Conservation (phyloP, 1,139 yeast species). For the Geotrichum histeridarum region DNA sequence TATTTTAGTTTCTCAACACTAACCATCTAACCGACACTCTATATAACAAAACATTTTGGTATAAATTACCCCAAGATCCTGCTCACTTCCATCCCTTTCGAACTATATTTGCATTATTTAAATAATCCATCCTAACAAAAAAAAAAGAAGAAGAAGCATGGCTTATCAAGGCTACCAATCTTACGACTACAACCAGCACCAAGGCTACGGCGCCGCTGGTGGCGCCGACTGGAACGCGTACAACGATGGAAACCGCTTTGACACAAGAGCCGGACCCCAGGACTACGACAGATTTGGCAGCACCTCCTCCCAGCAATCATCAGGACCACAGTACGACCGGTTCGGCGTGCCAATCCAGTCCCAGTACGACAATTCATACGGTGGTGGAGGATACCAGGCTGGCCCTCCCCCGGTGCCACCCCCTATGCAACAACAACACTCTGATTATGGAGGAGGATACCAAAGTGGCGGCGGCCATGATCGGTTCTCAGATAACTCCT, state of each 20-base stretch:
- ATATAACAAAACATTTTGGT: no score
- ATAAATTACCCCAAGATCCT: no score
- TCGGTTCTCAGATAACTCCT: no score
- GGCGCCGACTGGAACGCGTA: no score
- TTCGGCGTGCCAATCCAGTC: not conserved
- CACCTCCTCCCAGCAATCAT: not conserved
- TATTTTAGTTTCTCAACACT: no score
- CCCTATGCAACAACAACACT: not conserved
- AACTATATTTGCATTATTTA: conserved; percentile 16
- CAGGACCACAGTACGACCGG: not conserved
- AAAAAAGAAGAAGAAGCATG: no score
- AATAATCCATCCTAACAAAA: no score
- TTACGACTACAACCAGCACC: no score
- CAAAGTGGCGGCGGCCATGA: not conserved
- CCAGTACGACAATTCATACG: not conserved
- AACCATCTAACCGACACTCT: no score
- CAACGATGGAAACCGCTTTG: not conserved
- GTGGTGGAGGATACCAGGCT: not conserved
- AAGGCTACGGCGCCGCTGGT: no score
- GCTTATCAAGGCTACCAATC: no score
- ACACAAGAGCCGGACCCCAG: not conserved
- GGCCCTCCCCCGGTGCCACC: not conserved
- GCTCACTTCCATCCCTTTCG: not conserved
- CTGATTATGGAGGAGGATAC: not conserved
- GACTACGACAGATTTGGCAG: not conserved